Evolutionary conservation across 108 stramenopile species (phyloP).

Genomic region (Cyclotella kingstonii): DNA sequence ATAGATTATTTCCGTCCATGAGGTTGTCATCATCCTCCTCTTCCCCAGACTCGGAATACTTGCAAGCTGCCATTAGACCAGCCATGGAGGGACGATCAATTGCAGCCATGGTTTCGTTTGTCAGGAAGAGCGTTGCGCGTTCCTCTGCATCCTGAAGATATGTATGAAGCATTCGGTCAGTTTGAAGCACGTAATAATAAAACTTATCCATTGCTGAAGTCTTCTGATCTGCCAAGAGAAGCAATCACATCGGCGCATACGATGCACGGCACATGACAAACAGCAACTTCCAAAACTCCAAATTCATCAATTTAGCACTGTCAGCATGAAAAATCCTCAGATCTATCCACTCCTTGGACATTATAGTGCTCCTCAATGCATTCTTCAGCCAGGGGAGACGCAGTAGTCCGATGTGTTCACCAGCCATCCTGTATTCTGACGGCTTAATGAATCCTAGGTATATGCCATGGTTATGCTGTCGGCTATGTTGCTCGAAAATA

Average conservation of each 20-base stretch:
- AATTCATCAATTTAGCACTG: neutral
- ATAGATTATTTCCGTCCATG: too few species aligned
- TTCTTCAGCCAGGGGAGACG: conserved; percentile 1
- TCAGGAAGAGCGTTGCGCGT: neutral
- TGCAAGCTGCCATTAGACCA: too few species aligned
- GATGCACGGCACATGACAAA: neutral
- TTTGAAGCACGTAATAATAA: conserved; percentile 4
- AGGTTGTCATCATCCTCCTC: too few species aligned
- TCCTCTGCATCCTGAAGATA: too few species aligned
- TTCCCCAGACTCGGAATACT: too few species aligned
- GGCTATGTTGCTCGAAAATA: neutral
- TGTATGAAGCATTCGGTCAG: conserved; percentile 10
- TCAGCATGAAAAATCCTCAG: neutral
- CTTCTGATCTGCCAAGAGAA: neutral
- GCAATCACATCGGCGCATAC: neutral
- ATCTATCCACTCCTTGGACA: conserved; percentile 1
- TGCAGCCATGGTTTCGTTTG: neutral
- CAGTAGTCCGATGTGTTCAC: neutral
- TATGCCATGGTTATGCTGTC: conserved; percentile 3
- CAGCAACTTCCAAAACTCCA: neutral
- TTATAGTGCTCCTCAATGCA: neutral
- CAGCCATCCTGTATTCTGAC: conserved; percentile 19
- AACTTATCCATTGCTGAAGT: conserved; percentile 8
- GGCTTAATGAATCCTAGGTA: conserved; percentile 12
- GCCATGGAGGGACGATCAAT: neutral